Conservation (phyloP, 2,329 filamentous ascomycete genomes). For the Colletotrichum aenigma region DNA sequence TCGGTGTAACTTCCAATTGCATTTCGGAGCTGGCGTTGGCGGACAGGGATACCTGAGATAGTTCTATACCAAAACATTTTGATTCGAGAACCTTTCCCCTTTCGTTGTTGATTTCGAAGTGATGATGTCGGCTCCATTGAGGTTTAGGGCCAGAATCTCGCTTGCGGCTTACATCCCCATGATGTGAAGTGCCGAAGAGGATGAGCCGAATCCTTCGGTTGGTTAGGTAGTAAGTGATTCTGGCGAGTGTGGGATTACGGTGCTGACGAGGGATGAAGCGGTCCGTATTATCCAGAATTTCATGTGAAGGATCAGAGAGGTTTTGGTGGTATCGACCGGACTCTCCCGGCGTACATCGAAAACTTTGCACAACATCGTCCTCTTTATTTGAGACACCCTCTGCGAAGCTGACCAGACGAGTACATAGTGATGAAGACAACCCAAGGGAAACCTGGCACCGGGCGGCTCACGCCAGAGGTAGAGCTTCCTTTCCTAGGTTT, state of each 20-base stretch:
- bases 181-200: not conserved
- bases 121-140: not conserved
- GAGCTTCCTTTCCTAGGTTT: not conserved
- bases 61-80: conserved; percentile 14
- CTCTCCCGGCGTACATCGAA: not conserved
- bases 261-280: conserved; percentile 1
- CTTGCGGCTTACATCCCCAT: not conserved
- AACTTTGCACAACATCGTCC: not conserved
- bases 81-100: not conserved
- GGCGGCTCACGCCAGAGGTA: not conserved
- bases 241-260: not conserved
- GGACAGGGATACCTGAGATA: conserved; percentile 16
- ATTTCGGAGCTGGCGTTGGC: conserved; percentile 19
- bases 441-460: not conserved
- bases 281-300: not conserved
- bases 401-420: not conserved
- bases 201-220: not conserved
- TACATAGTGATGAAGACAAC: not conserved
- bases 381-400: not conserved
- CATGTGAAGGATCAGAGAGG: not conserved
- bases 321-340: not conserved
- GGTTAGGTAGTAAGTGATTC: not conserved
- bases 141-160: not conserved
- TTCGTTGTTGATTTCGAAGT: not conserved
- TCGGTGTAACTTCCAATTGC: conserved; percentile 4